Evolutionary conservation across 805 yeast genomes (phyloP).

Genomic region (Saccharomycopsis sp.): DNA sequence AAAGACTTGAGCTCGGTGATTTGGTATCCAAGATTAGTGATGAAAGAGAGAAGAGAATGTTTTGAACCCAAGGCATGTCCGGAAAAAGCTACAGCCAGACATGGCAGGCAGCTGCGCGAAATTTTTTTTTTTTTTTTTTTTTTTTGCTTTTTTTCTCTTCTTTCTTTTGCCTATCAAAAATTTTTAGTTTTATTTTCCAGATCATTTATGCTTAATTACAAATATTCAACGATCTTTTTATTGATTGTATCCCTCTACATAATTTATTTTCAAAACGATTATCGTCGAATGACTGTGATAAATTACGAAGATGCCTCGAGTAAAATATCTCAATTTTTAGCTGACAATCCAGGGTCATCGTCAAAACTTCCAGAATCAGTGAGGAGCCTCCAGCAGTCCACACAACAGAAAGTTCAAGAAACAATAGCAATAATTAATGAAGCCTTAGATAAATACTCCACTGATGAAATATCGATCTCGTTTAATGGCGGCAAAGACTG

Average conservation of each 20-base stretch:
- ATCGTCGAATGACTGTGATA: slow-evolving; percentile 4
- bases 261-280: too few relatives aligned
- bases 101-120: too few relatives aligned
- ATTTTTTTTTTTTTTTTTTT: too few relatives aligned
- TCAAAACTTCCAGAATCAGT: slow-evolving; percentile 4
- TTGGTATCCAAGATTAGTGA: slow-evolving; percentile 50
- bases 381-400: slow-evolving; percentile 3
- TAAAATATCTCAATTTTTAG: slow-evolving; percentile 2
- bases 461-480: slow-evolving; percentile 62
- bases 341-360: too few relatives aligned
- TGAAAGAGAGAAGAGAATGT: slow-evolving; percentile 45
- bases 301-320: background rate
- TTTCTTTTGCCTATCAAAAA: too few relatives aligned
- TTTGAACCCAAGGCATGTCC: too few relatives aligned
- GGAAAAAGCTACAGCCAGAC: too few relatives aligned
- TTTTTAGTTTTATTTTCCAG: too few relatives aligned
- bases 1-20: slow-evolving; percentile 50
- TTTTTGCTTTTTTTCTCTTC: too few relatives aligned
- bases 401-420: slow-evolving; percentile 15
- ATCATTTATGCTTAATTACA: too few relatives aligned
- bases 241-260: background rate
- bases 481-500: slow-evolving; percentile 98
- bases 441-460: slow-evolving; percentile 21
- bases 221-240: background rate
- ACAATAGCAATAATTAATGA: slow-evolving; percentile 10